These are phyloP conservation scores for Francoa sonchifolia DNA, from an alignment of 441 rosid species.

Conservation along the genomic window DNA sequence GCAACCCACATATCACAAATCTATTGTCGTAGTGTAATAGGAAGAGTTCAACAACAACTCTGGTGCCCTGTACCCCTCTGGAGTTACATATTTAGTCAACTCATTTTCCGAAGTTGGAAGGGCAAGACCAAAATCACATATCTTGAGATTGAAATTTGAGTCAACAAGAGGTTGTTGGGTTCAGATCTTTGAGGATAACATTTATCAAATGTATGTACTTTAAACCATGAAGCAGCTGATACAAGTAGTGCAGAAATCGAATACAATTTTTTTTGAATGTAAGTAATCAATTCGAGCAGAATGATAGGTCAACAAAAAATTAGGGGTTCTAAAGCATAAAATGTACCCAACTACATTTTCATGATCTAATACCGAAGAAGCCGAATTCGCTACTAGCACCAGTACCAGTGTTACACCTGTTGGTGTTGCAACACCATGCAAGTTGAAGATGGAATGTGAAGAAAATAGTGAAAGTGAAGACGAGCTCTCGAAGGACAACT, in stretches of 20 bases:
- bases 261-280: too few relatives aligned
- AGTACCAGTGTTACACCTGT: too few relatives aligned
- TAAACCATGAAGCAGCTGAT: slow-evolving; percentile 86
- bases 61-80: slow-evolving; percentile 47
- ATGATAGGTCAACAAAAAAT: too few relatives aligned
- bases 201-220: slow-evolving; percentile 94
- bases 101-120: slow-evolving; percentile 47
- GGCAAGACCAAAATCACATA: slow-evolving; percentile 92
- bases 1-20: slow-evolving; percentile 23
- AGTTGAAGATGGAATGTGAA: too few relatives aligned
- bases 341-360: too few relatives aligned
- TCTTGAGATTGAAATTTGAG: slow-evolving; percentile 86
- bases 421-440: too few relatives aligned
- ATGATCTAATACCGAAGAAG: too few relatives aligned
- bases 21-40: slow-evolving; percentile 17
- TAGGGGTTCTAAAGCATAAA: too few relatives aligned
- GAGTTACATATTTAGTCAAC: slow-evolving; percentile 1
- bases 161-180: slow-evolving; percentile 85
- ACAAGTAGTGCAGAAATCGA: slow-evolving; percentile 63
- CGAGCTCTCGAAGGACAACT: too few relatives aligned
- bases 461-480: too few relatives aligned
- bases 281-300: too few relatives aligned
- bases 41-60: slow-evolving; percentile 17
- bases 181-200: slow-evolving; percentile 83
- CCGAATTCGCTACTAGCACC: too few relatives aligned